A percentile compares a stretch with the other conserved stretches of the same genome.
These are phyloP conservation scores for Fusarium gaditjirri DNA, from an alignment of 2,329 filamentous ascomycete species.

Conservation along the genomic window DNA sequence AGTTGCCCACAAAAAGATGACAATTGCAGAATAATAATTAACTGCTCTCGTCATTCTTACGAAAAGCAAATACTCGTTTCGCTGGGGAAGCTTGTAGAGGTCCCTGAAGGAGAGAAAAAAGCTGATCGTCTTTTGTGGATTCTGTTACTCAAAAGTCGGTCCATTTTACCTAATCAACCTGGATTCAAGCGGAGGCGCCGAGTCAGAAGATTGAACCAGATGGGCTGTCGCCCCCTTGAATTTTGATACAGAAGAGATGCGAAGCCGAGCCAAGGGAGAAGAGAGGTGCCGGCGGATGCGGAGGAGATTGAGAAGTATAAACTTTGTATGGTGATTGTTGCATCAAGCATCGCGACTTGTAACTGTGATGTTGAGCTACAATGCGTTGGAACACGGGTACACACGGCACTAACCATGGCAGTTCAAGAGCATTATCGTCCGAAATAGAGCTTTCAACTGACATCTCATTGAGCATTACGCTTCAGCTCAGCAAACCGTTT, in stretches of 20 bases:
- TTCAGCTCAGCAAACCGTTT: not conserved
- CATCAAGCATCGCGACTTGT: not conserved
- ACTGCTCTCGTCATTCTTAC: not conserved
- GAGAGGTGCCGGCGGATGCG: not conserved
- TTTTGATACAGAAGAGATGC: not conserved
- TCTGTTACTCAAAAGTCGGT: constrained; percentile 41
- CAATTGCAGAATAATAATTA: rapidly evolving
- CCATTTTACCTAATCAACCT: constrained; percentile 40
- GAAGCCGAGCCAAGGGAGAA: not conserved
- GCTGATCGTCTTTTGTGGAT: constrained; percentile 35
- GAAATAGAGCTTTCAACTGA: not conserved
- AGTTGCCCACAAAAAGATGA: not conserved
- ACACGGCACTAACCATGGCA: not conserved
- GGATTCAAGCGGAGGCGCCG: constrained; percentile 23
- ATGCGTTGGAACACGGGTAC: not conserved
- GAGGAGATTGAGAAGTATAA: not conserved
- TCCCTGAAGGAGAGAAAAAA: not conserved
- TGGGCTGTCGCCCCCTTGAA: constrained; percentile 20
- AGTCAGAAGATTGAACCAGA: constrained; percentile 21
- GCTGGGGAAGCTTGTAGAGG: not conserved
- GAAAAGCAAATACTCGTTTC: not conserved
- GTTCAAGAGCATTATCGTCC: not conserved
- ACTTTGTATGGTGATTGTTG: not conserved
- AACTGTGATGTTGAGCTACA: not conserved
- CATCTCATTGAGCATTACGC: not conserved